Evolutionary conservation across 495 filamentous ascomycete species (phyloP).

Genomic region (Pyrenula massariospora): DNA sequence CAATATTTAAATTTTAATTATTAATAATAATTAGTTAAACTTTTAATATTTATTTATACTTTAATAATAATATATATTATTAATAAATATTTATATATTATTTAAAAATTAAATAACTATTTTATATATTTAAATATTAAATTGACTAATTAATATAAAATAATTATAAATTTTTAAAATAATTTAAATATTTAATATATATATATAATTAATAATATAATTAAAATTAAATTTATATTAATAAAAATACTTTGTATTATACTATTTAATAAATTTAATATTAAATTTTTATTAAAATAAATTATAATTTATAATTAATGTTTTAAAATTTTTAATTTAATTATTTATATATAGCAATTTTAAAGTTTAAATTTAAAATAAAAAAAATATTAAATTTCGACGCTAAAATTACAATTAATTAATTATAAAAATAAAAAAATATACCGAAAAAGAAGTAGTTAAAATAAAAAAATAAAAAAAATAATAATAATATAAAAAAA

Average conservation of each 20-base stretch:
- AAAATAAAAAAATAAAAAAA: background rate
- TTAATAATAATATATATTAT: too few relatives aligned
- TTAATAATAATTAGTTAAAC: too few relatives aligned
- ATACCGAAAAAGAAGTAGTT: background rate
- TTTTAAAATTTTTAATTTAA: conserved; percentile 5
- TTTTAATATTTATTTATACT: too few relatives aligned
- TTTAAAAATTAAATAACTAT: too few relatives aligned
- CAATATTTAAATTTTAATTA: background rate
- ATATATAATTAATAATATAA: too few relatives aligned
- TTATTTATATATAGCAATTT: conserved; percentile 7
- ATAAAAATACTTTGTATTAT: too few relatives aligned
- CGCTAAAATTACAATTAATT: background rate
- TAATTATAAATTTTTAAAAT: too few relatives aligned
- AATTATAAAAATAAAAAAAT: conserved; percentile 5
- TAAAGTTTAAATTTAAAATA: conserved; percentile 3
- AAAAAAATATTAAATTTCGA: conserved; percentile 1
- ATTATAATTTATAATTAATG: background rate
- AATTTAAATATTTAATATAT: too few relatives aligned
- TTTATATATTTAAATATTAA: too few relatives aligned
- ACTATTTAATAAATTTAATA: background rate
- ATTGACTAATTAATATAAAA: too few relatives aligned
- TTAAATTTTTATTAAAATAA: background rate
- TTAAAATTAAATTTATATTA: too few relatives aligned
- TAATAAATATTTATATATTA: too few relatives aligned
- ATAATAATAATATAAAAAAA: conserved; percentile 1